Evolutionary conservation across 345 rosid species (phyloP).

Genomic region (Geranium rotundifolium): DNA sequence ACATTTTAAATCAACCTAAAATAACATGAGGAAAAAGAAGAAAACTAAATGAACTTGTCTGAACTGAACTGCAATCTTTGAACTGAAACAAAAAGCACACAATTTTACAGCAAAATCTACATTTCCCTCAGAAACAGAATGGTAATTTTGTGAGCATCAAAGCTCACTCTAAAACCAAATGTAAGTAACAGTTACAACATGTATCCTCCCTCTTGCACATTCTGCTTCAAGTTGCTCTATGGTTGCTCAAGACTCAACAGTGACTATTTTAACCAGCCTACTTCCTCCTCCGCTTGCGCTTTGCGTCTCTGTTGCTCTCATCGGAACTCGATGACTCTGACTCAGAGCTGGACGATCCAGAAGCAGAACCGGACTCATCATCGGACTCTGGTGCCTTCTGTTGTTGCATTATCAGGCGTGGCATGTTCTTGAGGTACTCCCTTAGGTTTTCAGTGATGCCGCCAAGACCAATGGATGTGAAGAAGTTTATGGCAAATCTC

Average conservation of each 20-base stretch:
- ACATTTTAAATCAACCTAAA: too few species aligned
- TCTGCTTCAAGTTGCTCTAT: too few species aligned
- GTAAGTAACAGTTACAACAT: too few species aligned
- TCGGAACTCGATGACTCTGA: constrained; percentile 25
- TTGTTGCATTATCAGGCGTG: constrained; percentile 84
- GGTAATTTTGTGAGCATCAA: too few species aligned
- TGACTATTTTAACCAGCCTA: not conserved
- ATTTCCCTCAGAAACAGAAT: too few species aligned
- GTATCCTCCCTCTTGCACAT: too few species aligned
- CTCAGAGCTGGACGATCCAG: constrained; percentile 27
- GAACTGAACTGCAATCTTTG: too few species aligned
- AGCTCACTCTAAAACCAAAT: too few species aligned
- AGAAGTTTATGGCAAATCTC: constrained; percentile 74
- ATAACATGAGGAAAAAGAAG: too few species aligned
- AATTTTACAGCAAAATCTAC: too few species aligned
- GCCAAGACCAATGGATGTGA: constrained; percentile 95
- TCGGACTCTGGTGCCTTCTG: constrained; percentile 39
- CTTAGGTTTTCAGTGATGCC: constrained; percentile 89
- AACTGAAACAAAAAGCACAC: too few species aligned
- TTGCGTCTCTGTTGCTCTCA: constrained; percentile 26
- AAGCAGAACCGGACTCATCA: constrained; percentile 25
- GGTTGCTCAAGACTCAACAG: not conserved
- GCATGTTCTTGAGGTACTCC: constrained; percentile 91
- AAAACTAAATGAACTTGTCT: too few species aligned
- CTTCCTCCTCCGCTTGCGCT: constrained; percentile 22